A percentile compares a stretch with the other conserved stretches of the same genome.
Conservation (phyloP, 192 early-diverging fungal species). For the Cladochytrium replicatum region DNA sequence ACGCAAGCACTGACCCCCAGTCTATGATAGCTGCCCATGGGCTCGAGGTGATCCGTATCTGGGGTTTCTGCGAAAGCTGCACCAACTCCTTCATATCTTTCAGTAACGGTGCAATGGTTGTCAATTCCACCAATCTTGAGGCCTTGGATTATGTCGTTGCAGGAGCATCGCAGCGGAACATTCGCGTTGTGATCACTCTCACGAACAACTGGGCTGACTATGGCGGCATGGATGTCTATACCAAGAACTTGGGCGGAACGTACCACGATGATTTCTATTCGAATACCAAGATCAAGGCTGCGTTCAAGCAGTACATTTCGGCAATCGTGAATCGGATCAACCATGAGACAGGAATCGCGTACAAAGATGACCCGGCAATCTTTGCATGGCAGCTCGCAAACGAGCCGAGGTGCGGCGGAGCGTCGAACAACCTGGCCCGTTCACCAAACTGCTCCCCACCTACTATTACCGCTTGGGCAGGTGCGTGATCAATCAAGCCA, state of each 20-base stretch:
- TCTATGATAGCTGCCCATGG: too few species aligned
- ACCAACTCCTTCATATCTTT: too few species aligned
- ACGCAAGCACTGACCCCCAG: too few species aligned
- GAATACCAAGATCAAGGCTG: slow-evolving; percentile 3
- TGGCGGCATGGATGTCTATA: slow-evolving; percentile 28
- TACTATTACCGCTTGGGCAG: slow-evolving; percentile 23
- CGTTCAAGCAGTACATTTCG: neutral
- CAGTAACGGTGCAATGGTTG: too few species aligned
- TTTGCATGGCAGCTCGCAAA: slow-evolving; percentile 15
- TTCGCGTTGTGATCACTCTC: slow-evolving; percentile 23
- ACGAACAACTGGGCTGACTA: slow-evolving; percentile 31
- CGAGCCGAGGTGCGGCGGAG: slow-evolving; percentile 18
- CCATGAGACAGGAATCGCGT: neutral
- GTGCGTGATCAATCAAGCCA: too few species aligned
- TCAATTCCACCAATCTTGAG: slow-evolving; percentile 12
- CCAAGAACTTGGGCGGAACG: slow-evolving; percentile 18
- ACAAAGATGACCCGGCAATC: slow-evolving; percentile 13
- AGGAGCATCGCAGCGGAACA: slow-evolving; percentile 3
- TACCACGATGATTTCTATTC: slow-evolving; percentile 28
- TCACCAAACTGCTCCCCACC: slow-evolving; percentile 9
- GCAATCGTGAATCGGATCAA: neutral
- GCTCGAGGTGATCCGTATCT: too few species aligned
- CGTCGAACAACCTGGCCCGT: neutral
- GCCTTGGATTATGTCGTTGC: slow-evolving; percentile 20
- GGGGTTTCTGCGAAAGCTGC: too few species aligned